Percentiles rank a stretch among this genome's conserved stretches.
Evolutionary conservation across 2,329 filamentous ascomycete species (phyloP).

Genomic region (Talaromyces islandicus): DNA sequence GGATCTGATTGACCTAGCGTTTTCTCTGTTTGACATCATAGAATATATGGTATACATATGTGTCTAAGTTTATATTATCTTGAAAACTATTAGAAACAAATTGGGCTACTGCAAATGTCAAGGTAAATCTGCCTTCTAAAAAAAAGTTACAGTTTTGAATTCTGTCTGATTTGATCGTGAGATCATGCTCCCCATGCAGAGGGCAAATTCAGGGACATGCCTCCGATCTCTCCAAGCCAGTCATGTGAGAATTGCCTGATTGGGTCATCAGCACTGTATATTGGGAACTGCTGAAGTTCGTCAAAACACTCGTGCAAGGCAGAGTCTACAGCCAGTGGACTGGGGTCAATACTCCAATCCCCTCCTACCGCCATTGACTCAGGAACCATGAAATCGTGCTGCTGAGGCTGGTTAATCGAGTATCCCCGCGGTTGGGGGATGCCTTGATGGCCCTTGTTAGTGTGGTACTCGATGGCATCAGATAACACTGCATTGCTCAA

Average conservation of each 20-base stretch:
- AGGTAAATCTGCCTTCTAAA: no score
- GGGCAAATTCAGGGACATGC: conserved; percentile 8
- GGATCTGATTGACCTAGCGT: background rate
- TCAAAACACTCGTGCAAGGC: conserved; percentile 36
- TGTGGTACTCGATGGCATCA: conserved; percentile 32
- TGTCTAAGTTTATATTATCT: no score
- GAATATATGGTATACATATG: no score
- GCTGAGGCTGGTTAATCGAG: no score
- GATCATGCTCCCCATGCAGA: background rate
- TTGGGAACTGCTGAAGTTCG: conserved; percentile 20
- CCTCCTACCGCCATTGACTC: no score
- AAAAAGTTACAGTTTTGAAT: no score
- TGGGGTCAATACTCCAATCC: conserved; percentile 8
- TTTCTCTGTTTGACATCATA: no score
- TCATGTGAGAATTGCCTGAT: conserved; percentile 28
- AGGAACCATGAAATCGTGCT: no score
- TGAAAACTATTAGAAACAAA: no score
- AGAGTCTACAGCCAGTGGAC: conserved; percentile 29
- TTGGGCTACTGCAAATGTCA: no score
- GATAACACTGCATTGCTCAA: conserved; percentile 39
- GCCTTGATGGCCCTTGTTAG: background rate
- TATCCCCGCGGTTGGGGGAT: conserved; percentile 2
- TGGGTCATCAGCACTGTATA: conserved; percentile 21
- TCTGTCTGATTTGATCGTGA: no score
- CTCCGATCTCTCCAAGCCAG: conserved; percentile 23